Evolutionary conservation across 345 rosid genomes (phyloP), one percentile per base, ranked within the genome.

Genomic region (Camelina sativa): DNA sequence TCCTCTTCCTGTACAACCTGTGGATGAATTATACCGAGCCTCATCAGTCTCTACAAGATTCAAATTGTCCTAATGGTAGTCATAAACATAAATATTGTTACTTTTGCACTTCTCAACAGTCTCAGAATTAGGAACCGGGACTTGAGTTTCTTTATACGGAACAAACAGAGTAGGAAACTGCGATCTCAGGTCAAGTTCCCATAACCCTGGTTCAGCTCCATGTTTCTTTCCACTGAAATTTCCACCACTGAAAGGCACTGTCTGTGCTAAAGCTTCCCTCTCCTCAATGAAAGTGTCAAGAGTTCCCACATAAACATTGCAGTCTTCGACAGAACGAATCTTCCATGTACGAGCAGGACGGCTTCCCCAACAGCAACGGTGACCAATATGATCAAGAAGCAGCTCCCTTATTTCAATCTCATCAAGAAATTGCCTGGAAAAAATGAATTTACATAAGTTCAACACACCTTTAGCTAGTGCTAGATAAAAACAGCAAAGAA

Each of bases 281-380:
- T 92, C 97, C 84, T 92, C 99, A 34, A 88, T 62, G 71, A 95
- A 92, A 46, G 97, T 89, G 28, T 95, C 99, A 5, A 95, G 88
- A 57, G 97, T 90, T 67, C 99, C 99, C 3, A 90, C 91, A 70
- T 92, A 90, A 62, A 95, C 97, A 81, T 92, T 91, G 80, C 99
- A 95, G 84, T 90, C 99, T 79, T 95, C 99, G 3, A 92, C 71
- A 0, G 91, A 80, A 32, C 58, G 90, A 83, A 95, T 95, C 85
- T 82, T 95, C 97, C 99, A 95, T 4, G 97, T 85, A 43, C 99
- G 88, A 84, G 99, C 94, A 28, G 96, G 99, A 67, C 87, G 94
- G 70, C 99, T 95, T 72, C 97, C 99, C 97, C 97, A 92, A 82
- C 99, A 95, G 60, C 97, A 95, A 54, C 89, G 92, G 71, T 92